These are phyloP conservation scores for Elsinoe necatrix DNA, from an alignment of 2,329 filamentous ascomycete species.

Conservation along the genomic window DNA sequence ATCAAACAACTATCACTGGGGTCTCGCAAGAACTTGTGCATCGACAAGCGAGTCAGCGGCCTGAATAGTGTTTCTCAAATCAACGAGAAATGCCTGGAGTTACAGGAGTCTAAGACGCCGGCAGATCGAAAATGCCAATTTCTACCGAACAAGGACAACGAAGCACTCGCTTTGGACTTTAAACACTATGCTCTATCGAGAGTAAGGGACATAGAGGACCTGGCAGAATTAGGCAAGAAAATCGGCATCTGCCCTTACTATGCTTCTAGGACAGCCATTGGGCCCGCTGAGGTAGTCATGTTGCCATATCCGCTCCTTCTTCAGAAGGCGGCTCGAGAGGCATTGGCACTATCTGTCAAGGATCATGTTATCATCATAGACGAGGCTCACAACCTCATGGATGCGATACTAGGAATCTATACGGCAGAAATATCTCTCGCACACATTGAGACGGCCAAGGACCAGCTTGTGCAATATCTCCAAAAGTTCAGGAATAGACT, in stretches of 20 bases:
- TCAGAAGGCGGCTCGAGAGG: slow-evolving; percentile 78
- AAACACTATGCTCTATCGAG: slow-evolving; percentile 76
- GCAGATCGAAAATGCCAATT: slow-evolving; percentile 64
- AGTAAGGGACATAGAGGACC: slow-evolving; percentile 87
- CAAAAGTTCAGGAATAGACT: slow-evolving; percentile 80
- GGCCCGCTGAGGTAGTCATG: slow-evolving; percentile 76
- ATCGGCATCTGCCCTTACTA: slow-evolving; percentile 90
- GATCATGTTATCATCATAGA: slow-evolving; percentile 91
- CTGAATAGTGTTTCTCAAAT: slow-evolving; percentile 68
- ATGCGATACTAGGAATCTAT: slow-evolving; percentile 80
- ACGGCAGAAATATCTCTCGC: slow-evolving; percentile 65
- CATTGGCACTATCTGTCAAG: slow-evolving; percentile 76
- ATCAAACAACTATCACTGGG: slow-evolving; percentile 78
- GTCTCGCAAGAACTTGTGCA: slow-evolving; percentile 80
- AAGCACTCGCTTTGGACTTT: slow-evolving; percentile 66
- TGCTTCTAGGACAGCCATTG: slow-evolving; percentile 77
- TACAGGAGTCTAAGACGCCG: slow-evolving; percentile 63
- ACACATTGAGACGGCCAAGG: slow-evolving; percentile 64
- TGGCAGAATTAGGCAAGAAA: slow-evolving; percentile 67
- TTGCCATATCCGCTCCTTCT: slow-evolving; percentile 85
- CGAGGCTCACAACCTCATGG: slow-evolving; percentile 96
- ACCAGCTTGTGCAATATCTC: slow-evolving; percentile 73
- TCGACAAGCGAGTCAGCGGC: slow-evolving; percentile 71
- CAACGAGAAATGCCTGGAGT: slow-evolving; percentile 84
- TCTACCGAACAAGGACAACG: slow-evolving; percentile 68